Base-by-base conservation (phyloP, 2,329 filamentous ascomycete genomes). In the Teratosphaeria pseudoeucalypti region DNA sequence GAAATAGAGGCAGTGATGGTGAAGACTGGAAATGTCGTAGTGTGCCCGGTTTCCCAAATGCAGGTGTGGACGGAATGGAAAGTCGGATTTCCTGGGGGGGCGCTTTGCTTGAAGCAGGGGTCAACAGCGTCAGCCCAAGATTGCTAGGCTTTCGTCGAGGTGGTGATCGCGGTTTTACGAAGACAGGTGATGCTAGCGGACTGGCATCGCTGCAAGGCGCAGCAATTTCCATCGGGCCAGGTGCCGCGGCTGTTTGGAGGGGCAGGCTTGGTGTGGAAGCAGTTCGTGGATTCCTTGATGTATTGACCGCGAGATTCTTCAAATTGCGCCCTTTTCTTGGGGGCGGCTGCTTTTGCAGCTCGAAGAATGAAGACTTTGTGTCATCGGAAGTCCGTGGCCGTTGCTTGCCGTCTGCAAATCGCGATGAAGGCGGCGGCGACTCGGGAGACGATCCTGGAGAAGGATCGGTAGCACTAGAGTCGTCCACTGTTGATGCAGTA, bases 361-460 rank as follows among this genome's bases (percentile, higher is more conserved):
- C 78, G 64, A 80, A 79, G 66, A 79, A 85, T 7, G 86, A 85
- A 75, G 62, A 76, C 73, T 55, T 81, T 71, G 57, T 61, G 75
- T 77, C 59, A 81, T 76, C 69, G 74, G 75, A 68, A 77, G 76
- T 77, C 79, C 78, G 57, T 75, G 71, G 64, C 57, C 76, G 68
- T 43, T 77, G 73, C 67, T 70, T 71, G 56, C 85, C 83, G 4
- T 82, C 81, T 0, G 85, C 80, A 67, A 88, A 90, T 14, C 85
- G 85, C 55, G 83, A 85, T 53, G 90, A 79, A 2, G 89, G 85
- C 2, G 89, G 85, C 58, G 87, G 82, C 58, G 94, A 96, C 74
- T 96, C 92, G 9, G 92, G 92, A 1, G 92, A 96, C 26, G 92
- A 90, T 57, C 88, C 92, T 2, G 94, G 91, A 5, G 92, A 96